Conservation (phyloP, 169 alveolate species). For the Plasmodium vivax region DNA sequence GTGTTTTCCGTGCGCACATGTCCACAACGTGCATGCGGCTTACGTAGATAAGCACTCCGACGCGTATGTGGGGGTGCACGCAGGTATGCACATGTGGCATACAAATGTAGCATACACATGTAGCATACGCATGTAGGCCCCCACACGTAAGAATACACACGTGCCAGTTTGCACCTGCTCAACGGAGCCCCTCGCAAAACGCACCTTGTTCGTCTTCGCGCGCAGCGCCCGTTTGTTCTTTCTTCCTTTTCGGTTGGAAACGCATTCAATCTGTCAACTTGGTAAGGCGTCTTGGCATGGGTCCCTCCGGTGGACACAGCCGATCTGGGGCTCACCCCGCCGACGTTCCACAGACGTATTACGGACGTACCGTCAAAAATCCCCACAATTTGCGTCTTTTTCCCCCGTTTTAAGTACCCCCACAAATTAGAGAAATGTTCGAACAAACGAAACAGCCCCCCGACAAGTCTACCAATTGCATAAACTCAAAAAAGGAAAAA, state of each 20-base stretch:
- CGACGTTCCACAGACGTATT: background rate
- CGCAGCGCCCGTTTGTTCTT: background rate
- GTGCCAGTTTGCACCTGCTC: background rate
- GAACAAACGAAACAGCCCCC: conserved; percentile 26
- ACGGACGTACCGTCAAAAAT: background rate
- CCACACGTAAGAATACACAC: too few relatives aligned
- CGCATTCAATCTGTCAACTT: background rate
- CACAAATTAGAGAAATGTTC: conserved; percentile 14
- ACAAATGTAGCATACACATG: too few relatives aligned
- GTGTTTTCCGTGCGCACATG: background rate
- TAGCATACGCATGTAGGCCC: too few relatives aligned
- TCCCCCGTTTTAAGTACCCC: background rate
- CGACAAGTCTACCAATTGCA: background rate
- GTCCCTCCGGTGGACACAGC: background rate
- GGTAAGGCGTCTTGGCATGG: background rate
- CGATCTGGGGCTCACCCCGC: background rate
- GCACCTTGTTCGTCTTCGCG: background rate
- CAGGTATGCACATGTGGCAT: background rate
- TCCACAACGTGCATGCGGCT: background rate
- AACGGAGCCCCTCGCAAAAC: background rate
- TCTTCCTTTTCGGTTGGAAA: background rate
- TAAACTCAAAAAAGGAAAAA: conserved; percentile 39
- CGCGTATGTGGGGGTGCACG: background rate
- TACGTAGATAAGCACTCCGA: background rate
- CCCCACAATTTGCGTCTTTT: background rate